Base-by-base conservation (phyloP, 2,329 filamentous ascomycete genomes). In the Scedosporium minutisporum region DNA sequence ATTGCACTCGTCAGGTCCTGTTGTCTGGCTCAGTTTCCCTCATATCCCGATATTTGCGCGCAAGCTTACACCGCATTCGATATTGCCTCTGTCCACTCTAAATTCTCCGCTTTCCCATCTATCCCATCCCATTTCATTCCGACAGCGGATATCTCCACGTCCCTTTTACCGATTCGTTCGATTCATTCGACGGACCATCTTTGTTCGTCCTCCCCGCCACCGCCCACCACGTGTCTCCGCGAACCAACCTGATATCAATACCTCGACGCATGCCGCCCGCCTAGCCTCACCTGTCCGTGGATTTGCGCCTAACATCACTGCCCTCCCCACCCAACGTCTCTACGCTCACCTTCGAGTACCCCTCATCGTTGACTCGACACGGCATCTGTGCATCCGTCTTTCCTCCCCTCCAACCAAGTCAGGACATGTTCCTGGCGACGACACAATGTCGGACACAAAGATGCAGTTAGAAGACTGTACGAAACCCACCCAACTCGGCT, bases 381-480 rank as follows among this genome's bases (percentile, higher is more conserved):
- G 51, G 23, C 4, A 23, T 29, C 18, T 23, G 51, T 25, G 21
- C 23, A 55, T 23, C 51, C 51, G 12, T 55, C 57, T 46, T 58
- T 44, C 14, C 42, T 42, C 33, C 33, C 33, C 29, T 33, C 57
- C 58, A 38, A 25, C 21, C 44, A 12, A 46, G 58, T 25, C 21
- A 27, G 64, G 62, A 65, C 38, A 63, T 65, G 63, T 60, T 58
- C 58, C 44, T 62, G 66, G 63, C 64, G 64, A 65, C 74, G 77
- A 74, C 82, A 86, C 73, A 72, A 93, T 93, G 89, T 80, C 85
- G 78, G 82, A 85, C 80, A 79, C 80, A 80, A 90, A 88, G 76
- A 91, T 95, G 89, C 87, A 86, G 77, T 81, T 96, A 80, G 89
- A 92, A 84, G 91, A 96, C 76, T 96, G 92, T 93, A 80, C 73